These are phyloP conservation scores for Penicillium argentinense DNA, from an alignment of 495 filamentous ascomycete species.

Conservation along the genomic window DNA sequence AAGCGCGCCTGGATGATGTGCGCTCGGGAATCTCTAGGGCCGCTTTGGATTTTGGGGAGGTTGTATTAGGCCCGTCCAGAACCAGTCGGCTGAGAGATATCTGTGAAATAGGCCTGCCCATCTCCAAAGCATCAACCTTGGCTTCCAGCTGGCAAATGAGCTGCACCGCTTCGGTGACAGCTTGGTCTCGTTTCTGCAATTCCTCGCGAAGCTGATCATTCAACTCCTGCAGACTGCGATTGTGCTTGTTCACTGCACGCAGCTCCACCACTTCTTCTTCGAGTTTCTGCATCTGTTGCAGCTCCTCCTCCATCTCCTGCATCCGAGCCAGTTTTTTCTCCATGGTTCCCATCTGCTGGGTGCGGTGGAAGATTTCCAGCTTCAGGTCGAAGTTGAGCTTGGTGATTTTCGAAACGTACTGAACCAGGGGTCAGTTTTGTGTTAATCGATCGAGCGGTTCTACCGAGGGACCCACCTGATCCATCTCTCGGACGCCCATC, in stretches of 20 bases:
- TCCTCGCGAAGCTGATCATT: constrained; percentile 70
- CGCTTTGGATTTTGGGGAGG: constrained; percentile 27
- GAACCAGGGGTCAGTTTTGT: constrained; percentile 6
- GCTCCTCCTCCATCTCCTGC: constrained; percentile 64
- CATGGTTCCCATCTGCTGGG: constrained; percentile 60
- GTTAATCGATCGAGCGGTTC: not conserved
- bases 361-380: constrained; percentile 74
- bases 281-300: constrained; percentile 62
- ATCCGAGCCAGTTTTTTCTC: constrained; percentile 70
- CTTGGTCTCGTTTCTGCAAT: constrained; percentile 73
- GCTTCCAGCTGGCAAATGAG: constrained; percentile 76
- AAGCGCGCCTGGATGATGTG: constrained; percentile 35
- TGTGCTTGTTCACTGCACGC: constrained; percentile 54
- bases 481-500: constrained; percentile 53
- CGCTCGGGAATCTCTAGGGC: constrained; percentile 42
- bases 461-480: constrained; percentile 35
- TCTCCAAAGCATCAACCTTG: constrained; percentile 56
- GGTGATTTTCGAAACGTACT: constrained; percentile 63
- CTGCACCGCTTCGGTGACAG: constrained; percentile 76
- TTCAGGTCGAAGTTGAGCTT: constrained; percentile 93
- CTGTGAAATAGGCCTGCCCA: constrained; percentile 19
- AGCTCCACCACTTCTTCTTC: constrained; percentile 64
- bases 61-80: constrained; percentile 24
- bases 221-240: constrained; percentile 42
- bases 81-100: constrained; percentile 26